phyloP scores from a whole-genome alignment of 352 stramenopile genomes.

The Aphanomyces cochlioides region DNA sequence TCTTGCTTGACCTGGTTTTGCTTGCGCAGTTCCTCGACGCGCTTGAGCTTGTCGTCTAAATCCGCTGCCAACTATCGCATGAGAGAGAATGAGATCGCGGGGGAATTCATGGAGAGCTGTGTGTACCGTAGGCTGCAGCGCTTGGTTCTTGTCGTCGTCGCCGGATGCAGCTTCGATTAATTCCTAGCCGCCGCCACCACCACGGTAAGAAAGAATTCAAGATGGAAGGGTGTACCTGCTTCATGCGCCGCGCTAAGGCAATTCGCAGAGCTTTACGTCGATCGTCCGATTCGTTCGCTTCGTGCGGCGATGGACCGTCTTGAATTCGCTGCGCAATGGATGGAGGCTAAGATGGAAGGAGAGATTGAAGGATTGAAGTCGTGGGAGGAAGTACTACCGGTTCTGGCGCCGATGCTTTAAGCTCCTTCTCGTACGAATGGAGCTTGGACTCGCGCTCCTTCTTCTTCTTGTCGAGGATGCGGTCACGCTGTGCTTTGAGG shows the following conservation, averaged over 20 bases:
- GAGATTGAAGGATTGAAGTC: not conserved
- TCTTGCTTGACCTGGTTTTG: slow-evolving; percentile 56
- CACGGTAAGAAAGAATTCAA: slow-evolving; percentile 19
- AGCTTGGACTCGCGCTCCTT: slow-evolving; percentile 62
- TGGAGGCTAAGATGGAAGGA: not conserved
- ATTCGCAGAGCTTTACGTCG: slow-evolving; percentile 63
- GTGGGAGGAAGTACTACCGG: slow-evolving; percentile 38
- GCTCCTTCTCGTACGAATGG: slow-evolving; percentile 72
- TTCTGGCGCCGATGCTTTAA: slow-evolving; percentile 58
- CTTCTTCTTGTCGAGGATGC: slow-evolving; percentile 80
- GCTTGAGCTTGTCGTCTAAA: slow-evolving; percentile 73
- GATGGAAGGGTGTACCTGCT: slow-evolving; percentile 51
- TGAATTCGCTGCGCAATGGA: slow-evolving; percentile 51
- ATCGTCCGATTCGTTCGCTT: slow-evolving; percentile 63
- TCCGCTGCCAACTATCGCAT: slow-evolving; percentile 45
- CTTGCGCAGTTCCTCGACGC: slow-evolving; percentile 64
- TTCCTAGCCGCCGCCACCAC: slow-evolving; percentile 39
- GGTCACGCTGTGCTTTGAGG: slow-evolving; percentile 65
- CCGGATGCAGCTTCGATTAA: slow-evolving; percentile 38
- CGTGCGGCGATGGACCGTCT: slow-evolving; percentile 37
- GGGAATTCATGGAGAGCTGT: too few relatives aligned
- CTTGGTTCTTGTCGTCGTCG: slow-evolving; percentile 23
- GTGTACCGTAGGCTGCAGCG: not conserved
- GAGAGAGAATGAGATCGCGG: not conserved
- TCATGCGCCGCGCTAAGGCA: slow-evolving; percentile 71